phyloP scores from a whole-genome alignment of 257 asterid genomes.

The Thymus quinquecostatus region DNA sequence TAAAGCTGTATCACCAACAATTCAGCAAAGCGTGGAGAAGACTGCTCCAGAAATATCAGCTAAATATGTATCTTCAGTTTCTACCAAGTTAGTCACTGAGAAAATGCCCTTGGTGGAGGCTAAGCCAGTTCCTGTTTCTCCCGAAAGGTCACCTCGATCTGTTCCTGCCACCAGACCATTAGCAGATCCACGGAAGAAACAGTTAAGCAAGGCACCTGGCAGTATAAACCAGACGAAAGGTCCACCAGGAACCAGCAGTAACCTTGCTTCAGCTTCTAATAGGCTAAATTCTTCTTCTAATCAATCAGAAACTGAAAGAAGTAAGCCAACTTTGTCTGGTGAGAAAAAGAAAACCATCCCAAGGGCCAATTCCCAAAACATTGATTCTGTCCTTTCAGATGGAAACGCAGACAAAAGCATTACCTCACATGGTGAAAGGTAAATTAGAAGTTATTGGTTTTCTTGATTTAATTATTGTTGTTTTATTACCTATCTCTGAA shows the following conservation, averaged over 20 bases:
- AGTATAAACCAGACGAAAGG: conserved; percentile 51
- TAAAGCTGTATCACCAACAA: conserved; percentile 42
- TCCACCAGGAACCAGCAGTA: conserved; percentile 39
- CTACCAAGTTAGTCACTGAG: conserved; percentile 46
- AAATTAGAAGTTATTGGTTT: conserved; percentile 23
- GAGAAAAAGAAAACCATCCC: conserved; percentile 62
- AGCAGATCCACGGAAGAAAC: conserved; percentile 53
- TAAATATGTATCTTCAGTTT: conserved; percentile 39
- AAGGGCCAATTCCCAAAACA: conserved; percentile 42
- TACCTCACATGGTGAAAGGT: conserved; percentile 64
- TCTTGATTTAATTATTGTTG: conserved; percentile 24
- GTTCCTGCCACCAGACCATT: conserved; percentile 40
- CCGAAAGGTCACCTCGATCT: conserved; percentile 55
- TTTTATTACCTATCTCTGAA: conserved; percentile 38
- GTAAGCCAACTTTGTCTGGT: conserved; percentile 50
- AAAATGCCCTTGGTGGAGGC: conserved; percentile 44
- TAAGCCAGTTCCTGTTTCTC: conserved; percentile 54
- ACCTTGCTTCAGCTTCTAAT: conserved; percentile 41
- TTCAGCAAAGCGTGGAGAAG: conserved; percentile 53
- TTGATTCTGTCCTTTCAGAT: conserved; percentile 45
- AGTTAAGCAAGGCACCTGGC: conserved; percentile 44
- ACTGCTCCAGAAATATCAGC: conserved; percentile 44
- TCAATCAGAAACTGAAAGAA: conserved; percentile 55
- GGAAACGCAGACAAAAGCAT: conserved; percentile 49
- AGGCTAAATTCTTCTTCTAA: conserved; percentile 38